phyloP scores from a whole-genome alignment of 2,329 filamentous ascomycete genomes.

The Verticillium nonalfalfae region DNA sequence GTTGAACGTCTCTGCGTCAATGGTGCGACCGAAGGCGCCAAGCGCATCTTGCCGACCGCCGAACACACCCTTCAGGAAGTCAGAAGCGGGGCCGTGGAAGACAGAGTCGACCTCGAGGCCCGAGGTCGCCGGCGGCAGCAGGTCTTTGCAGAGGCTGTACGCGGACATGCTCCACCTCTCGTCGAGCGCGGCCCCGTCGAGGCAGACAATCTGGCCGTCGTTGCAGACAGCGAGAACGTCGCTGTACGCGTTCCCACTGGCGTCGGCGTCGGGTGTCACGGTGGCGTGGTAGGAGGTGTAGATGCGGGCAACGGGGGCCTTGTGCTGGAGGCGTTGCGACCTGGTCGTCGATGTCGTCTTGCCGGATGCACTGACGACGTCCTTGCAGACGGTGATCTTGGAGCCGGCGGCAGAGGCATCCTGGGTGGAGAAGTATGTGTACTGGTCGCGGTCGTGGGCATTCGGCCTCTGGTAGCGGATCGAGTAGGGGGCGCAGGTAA shows the following conservation, averaged over 20 bases:
- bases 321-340: slow-evolving; percentile 24
- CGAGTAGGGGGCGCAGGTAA: slow-evolving; percentile 57
- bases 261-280: slow-evolving; percentile 1
- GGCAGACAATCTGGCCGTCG: slow-evolving; percentile 54
- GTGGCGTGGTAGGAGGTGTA: slow-evolving; percentile 23
- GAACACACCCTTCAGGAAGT: slow-evolving; percentile 48
- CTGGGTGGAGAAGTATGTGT: slow-evolving; percentile 53
- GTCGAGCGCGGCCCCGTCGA: slow-evolving; percentile 49
- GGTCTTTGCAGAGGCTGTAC: slow-evolving; percentile 33
- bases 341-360: slow-evolving; percentile 45
- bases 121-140: slow-evolving; percentile 22
- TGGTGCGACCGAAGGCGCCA: slow-evolving; percentile 41
- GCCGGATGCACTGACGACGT: slow-evolving; percentile 43
- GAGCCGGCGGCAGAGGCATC: slow-evolving; percentile 30
- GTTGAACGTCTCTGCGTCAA: slow-evolving; percentile 34
- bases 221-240: slow-evolving; percentile 50
- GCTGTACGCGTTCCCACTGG: slow-evolving; percentile 10
- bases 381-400: slow-evolving; percentile 54
- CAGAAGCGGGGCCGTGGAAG: slow-evolving; percentile 35
- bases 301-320: slow-evolving; percentile 34
- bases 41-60: slow-evolving; percentile 47
- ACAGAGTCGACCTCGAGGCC: slow-evolving; percentile 43
- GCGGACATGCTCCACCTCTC: slow-evolving; percentile 40
- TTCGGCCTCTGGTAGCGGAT: slow-evolving; percentile 44
- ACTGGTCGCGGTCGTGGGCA: slow-evolving; percentile 43